These are phyloP conservation scores for Diplodia seriata DNA, from an alignment of 2,329 filamentous ascomycete genomes.

Conservation along the genomic window DNA sequence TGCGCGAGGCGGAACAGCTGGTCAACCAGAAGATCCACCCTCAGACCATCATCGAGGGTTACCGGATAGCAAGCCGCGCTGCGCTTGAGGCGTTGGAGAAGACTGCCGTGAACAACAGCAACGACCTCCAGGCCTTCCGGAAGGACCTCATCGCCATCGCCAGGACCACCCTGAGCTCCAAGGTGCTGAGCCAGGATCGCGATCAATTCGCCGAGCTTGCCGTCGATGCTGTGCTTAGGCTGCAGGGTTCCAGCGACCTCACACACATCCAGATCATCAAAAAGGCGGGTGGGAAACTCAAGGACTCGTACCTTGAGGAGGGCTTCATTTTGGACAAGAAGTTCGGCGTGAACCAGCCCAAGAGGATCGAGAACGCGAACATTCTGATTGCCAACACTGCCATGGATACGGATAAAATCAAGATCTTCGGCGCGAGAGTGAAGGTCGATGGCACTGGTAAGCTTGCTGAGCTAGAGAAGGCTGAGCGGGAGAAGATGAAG, in stretches of 20 bases:
- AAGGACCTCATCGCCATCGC: slow-evolving; percentile 91
- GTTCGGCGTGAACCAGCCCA: slow-evolving; percentile 98
- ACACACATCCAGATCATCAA: slow-evolving; percentile 99
- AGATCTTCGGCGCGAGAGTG: slow-evolving; percentile 96
- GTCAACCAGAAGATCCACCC: slow-evolving; percentile 99
- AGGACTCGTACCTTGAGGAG: slow-evolving; percentile 95
- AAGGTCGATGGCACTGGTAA: slow-evolving; percentile 97
- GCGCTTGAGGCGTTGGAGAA: slow-evolving; percentile 84
- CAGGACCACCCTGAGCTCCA: slow-evolving; percentile 93
- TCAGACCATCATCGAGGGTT: slow-evolving; percentile 98
- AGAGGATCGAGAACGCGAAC: slow-evolving; percentile 96
- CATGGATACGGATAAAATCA: slow-evolving; percentile 99
- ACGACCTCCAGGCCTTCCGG: slow-evolving; percentile 80
- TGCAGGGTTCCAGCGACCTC: slow-evolving; percentile 89
- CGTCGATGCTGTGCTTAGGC: slow-evolving; percentile 86
- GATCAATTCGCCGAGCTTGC: slow-evolving; percentile 90
- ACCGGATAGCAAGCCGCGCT: slow-evolving; percentile 92
- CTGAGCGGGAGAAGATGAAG: slow-evolving; percentile 99
- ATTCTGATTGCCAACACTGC: slow-evolving; percentile 97
- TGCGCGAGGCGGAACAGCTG: slow-evolving; percentile 95
- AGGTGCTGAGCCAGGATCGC: slow-evolving; percentile 92
- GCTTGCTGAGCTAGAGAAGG: slow-evolving; percentile 97
- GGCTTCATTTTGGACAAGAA: slow-evolving; percentile 99
- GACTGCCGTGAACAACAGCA: slow-evolving; percentile 88
- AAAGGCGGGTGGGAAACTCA: slow-evolving; percentile 97